Conservation (phyloP, 83 land plant genomes). For the Thuja plicata region DNA sequence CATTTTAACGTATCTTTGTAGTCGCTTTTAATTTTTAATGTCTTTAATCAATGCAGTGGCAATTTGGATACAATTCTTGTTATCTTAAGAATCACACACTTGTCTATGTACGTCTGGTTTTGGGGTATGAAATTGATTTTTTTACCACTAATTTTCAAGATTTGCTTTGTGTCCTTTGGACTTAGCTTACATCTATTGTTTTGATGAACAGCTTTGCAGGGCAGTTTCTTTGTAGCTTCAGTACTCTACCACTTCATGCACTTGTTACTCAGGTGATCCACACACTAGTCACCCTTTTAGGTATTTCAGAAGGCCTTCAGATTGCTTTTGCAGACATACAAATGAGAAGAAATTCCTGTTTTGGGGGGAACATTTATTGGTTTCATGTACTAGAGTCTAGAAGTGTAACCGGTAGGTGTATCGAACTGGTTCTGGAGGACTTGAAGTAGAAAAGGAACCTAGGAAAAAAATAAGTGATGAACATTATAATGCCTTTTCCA, state of each 20-base stretch:
- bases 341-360: neutral
- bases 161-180: neutral
- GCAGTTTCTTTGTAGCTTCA: conserved; percentile 28
- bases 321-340: neutral
- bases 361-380: neutral
- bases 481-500: neutral
- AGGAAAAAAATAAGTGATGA: neutral
- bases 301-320: neutral
- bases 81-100: neutral
- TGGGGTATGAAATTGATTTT: conserved; percentile 21
- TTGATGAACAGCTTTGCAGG: conserved; percentile 19
- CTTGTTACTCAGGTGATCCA: conserved; percentile 33
- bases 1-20: neutral
- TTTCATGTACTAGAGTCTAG: neutral
- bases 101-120: conserved; percentile 19
- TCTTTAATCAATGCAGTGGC: conserved; percentile 20
- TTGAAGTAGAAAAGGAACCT: neutral
- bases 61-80: conserved; percentile 21
- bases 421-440: neutral
- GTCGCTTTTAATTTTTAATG: neutral
- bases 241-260: conserved; percentile 28
- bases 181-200: neutral
- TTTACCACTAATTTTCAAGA: neutral
- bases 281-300: neutral
- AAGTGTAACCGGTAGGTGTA: neutral